These are phyloP conservation scores for Stropharia rugosoannulata DNA, from an alignment of 768 basidiomycete species.

Conservation along the genomic window DNA sequence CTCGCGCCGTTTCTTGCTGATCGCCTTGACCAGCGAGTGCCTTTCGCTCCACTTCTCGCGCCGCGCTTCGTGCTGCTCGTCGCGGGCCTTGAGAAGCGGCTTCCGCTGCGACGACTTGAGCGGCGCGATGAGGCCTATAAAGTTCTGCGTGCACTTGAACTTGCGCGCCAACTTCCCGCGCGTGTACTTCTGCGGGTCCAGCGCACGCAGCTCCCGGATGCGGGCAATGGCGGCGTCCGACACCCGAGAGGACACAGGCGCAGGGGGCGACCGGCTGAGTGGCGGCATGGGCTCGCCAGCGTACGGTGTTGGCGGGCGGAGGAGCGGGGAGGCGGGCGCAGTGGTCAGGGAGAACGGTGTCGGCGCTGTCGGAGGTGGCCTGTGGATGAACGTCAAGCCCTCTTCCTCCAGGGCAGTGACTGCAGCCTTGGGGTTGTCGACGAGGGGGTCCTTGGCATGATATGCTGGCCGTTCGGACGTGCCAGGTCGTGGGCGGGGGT, in stretches of 20 bases:
- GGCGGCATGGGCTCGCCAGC: slow-evolving; percentile 42
- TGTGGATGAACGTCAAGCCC: slow-evolving; percentile 76
- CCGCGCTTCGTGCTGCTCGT: slow-evolving; percentile 43
- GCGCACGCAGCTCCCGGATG: slow-evolving; percentile 56
- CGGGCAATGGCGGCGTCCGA: slow-evolving; percentile 52
- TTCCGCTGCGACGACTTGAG: slow-evolving; percentile 51
- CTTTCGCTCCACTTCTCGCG: slow-evolving; percentile 72
- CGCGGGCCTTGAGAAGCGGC: slow-evolving; percentile 39
- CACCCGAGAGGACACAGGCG: slow-evolving; percentile 38
- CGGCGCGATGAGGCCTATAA: slow-evolving; percentile 65
- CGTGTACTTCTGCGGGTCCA: slow-evolving; percentile 60
- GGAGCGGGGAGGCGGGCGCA: slow-evolving; percentile 69
- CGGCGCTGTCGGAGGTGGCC: slow-evolving; percentile 78
- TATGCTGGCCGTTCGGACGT: slow-evolving; percentile 55
- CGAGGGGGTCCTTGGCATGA: slow-evolving; percentile 57
- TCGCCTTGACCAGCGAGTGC: slow-evolving; percentile 59
- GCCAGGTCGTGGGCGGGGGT: slow-evolving; percentile 49
- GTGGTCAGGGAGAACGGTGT: slow-evolving; percentile 71
- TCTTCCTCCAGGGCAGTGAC: slow-evolving; percentile 51
- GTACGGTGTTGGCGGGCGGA: slow-evolving; percentile 37
- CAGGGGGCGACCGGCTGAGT: slow-evolving; percentile 39
- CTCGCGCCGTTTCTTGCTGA: slow-evolving; percentile 63
- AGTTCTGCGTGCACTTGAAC: slow-evolving; percentile 71
- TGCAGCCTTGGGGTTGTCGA: slow-evolving; percentile 48
- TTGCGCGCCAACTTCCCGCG: slow-evolving; percentile 67